A percentile compares a stretch with the other conserved stretches of the same genome.
Conservation (phyloP, 352 stramenopile species). For the Phytophthora sp. region DNA sequence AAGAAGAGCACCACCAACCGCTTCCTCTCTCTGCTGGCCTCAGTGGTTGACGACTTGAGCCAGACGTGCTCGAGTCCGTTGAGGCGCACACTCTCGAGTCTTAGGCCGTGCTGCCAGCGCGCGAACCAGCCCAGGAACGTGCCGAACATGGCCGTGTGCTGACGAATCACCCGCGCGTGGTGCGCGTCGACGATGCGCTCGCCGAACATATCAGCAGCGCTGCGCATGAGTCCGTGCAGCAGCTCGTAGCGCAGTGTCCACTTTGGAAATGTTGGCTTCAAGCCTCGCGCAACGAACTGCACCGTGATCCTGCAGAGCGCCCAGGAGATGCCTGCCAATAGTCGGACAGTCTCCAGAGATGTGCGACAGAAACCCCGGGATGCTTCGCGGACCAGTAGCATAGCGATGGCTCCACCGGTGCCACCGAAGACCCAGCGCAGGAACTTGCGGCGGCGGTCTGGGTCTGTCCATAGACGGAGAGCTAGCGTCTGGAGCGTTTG, state of each 20-base stretch:
- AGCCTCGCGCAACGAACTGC: conserved; percentile 38
- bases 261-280: conserved; percentile 42
- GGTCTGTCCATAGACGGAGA: conserved; percentile 20
- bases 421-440: conserved; percentile 25
- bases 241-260: conserved; percentile 59
- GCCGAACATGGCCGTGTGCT: conserved; percentile 34
- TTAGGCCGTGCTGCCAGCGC: conserved; percentile 26
- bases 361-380: conserved; percentile 36
- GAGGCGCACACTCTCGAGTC: conserved; percentile 31
- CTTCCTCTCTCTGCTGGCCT: conserved; percentile 6
- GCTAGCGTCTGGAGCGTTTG: not conserved
- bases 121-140: conserved; percentile 34
- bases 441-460: conserved; percentile 4
- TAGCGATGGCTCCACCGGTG: not conserved
- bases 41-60: conserved; percentile 29
- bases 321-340: conserved; percentile 29
- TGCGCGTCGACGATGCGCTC: conserved; percentile 31
- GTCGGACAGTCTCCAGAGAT: conserved; percentile 25
- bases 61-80: conserved; percentile 63
- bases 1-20: conserved; percentile 54
- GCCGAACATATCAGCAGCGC: conserved; percentile 31
- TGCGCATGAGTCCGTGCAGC: conserved; percentile 33
- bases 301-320: conserved; percentile 14
- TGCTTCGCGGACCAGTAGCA: conserved; percentile 20
- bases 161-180: conserved; percentile 34